Evolutionary conservation across 139 green algal species (phyloP), one percentile per base, ranked within the genome.

Genomic region (Nannochloris sp.): DNA sequence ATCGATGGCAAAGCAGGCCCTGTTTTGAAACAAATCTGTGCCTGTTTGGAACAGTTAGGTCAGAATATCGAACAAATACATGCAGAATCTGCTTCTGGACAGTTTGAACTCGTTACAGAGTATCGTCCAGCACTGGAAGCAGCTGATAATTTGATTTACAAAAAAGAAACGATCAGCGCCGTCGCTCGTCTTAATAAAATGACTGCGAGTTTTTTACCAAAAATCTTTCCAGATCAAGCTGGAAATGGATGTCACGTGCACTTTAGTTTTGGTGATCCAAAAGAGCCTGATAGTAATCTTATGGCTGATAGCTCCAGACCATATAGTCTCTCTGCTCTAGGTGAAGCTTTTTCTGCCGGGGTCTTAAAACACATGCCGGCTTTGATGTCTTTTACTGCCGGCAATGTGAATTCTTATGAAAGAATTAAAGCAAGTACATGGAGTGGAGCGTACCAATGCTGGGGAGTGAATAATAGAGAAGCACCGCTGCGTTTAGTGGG

Each of bases 201-300:
- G 37, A 23, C 65, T 29, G 82, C 71, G 4, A 73, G 38, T 29
- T 85, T 87, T 32, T 48, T 84, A 31, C 84, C 85, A 25, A 89
- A 89, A 72, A 62, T 66, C 0, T 31, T 64, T 4, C 7, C 35
- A 0, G 44, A 35, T 4, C n/a, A 61, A 0, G 79, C 79, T 4
- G 84, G 74, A 57, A 79, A n/a, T 30, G 84, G 81, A 10, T 59
- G 15, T 7, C 85, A 91, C 73, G 35, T 61, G 19, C 83, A 91
- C 63, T 34, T 91, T 23, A 86, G 76, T 65, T 36, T 90, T 6
- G 45, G 45, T 25, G 12, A 23, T 25, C 13, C 12, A n/a, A 54
- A 10, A 30, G 12, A 8, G 15, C 12, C 45, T 24, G 6, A 1
- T n/a, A 63, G 4, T 60, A 36, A 14, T 38, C 13, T 23, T 3